Evolutionary conservation across 768 basidiomycete genomes (phyloP), one percentile per base, ranked within the genome.

Genomic region (Agaricus sinodeliciosus): DNA sequence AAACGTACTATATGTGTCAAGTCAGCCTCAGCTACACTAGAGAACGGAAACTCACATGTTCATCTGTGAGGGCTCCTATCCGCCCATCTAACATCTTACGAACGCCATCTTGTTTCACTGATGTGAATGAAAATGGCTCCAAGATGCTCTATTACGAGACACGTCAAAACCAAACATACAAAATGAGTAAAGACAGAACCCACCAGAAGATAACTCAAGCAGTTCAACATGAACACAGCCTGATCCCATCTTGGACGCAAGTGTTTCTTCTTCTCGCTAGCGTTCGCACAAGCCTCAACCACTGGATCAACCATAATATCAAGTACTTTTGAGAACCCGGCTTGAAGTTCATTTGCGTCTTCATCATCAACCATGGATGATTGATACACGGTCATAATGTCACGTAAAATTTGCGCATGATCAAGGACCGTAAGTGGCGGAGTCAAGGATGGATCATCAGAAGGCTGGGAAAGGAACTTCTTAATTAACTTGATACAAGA

Each of bases 321-420:
- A 19, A 96, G 68, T 16, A 95, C 84, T 28, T 79, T 78, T n/a
- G 77, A 71, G 62, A 94, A 90, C 2, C 73, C 73, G 4, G 72
- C 64, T 25, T 59, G 65, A 48, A 70, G 63, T 43, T 72, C 70
- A 12, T 61, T 67, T 39, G 71, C 65, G 39, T 77, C 71, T 55
- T 82, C 79, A 27, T 84, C 81, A 9, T 83, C 87, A 9, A 93
- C 72, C 27, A 94, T 76, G 0, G 94, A 94, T 0, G 88, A 87
- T 31, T 90, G 83, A 65, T 95, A 94, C 4, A 96, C 93, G 0
- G 75, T 68, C 82, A 94, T 87, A 57, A 96, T 82, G 65, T 97
- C 93, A 11, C 88, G 84, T 8, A 98, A 74, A 52, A 90, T 82
- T 56, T 91, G 87, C 0, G 81, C 76, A 40, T 93, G 84, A 58